Percentiles rank a stretch among this genome's conserved stretches.
Conservation (phyloP, 805 yeast genomes). For the Teunomyces gatunensis region DNA sequence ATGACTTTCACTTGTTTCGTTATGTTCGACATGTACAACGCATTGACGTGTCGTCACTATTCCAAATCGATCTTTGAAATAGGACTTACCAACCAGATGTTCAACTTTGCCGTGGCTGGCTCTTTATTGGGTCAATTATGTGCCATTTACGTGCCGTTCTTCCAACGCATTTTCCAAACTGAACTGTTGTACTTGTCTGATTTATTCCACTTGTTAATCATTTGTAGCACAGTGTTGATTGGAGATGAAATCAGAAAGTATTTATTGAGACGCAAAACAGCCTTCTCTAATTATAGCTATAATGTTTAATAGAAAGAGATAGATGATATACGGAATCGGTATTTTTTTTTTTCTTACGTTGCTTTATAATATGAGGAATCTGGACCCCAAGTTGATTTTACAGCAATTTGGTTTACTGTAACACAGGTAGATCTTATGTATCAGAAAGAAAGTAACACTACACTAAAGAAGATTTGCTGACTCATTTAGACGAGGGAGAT, state of each 20-base stretch:
- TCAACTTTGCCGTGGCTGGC: constrained; percentile 87
- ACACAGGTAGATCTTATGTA: neutral
- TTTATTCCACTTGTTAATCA: constrained; percentile 53
- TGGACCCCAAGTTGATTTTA: too few relatives aligned
- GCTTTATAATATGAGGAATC: too few relatives aligned
- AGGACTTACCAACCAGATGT: constrained; percentile 84
- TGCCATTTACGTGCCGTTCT: constrained; percentile 90
- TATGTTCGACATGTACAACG: constrained; percentile 94
- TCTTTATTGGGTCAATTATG: constrained; percentile 88
- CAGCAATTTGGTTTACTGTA: too few relatives aligned
- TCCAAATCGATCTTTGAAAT: constrained; percentile 79
- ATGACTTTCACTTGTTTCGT: constrained; percentile 99
- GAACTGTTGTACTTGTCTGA: constrained; percentile 80
- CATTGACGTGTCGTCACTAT: constrained; percentile 86
- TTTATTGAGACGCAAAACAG: constrained; percentile 21
- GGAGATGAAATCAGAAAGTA: constrained; percentile 81
- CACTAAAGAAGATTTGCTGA: too few relatives aligned
- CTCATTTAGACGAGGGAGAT: too few relatives aligned
- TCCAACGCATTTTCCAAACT: constrained; percentile 91
- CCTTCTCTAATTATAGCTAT: constrained; percentile 10
- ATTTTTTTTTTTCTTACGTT: neutral
- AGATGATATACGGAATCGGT: neutral
- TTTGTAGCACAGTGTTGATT: constrained; percentile 80
- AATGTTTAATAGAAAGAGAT: constrained; percentile 12
- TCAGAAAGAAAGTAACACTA: too few relatives aligned